Conservation (phyloP, 2,329 filamentous ascomycete genomes). For the Pseudopithomyces chartarum region DNA sequence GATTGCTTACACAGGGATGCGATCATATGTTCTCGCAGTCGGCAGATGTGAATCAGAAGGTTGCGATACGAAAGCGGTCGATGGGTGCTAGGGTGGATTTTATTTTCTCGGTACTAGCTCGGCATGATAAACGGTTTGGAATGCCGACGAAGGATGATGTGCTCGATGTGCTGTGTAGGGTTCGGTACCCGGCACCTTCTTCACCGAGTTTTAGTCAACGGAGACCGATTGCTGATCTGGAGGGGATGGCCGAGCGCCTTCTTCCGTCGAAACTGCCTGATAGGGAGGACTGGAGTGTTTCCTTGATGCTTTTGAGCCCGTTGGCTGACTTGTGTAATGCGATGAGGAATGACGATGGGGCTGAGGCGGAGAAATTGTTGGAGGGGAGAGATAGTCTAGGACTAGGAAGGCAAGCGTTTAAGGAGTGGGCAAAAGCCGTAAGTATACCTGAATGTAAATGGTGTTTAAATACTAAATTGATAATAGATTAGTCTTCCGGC, state of each 20-base stretch:
- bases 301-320: not conserved
- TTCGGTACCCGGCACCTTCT: slow-evolving; percentile 1
- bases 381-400: not conserved
- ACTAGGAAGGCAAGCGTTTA: not conserved
- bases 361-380: slow-evolving; percentile 3
- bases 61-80: not conserved
- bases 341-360: slow-evolving; percentile 3
- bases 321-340: slow-evolving; percentile 1
- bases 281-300: not conserved
- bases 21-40: not conserved
- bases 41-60: not conserved
- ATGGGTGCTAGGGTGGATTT: not conserved
- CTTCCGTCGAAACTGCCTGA: not conserved
- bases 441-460: not conserved
- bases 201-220: not conserved
- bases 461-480: not conserved
- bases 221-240: not conserved
- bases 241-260: slow-evolving; percentile 1
- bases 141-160: slow-evolving; percentile 7
- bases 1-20: not conserved
- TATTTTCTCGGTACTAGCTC: not conserved
- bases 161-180: slow-evolving; percentile 4
- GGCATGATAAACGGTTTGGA: not conserved
- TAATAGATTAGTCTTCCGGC: not conserved
- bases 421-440: slow-evolving; percentile 5